Evolutionary conservation across 2,329 filamentous ascomycete species (phyloP), one percentile per base, ranked within the genome.

Genomic region (Colletotrichum eleusines): DNA sequence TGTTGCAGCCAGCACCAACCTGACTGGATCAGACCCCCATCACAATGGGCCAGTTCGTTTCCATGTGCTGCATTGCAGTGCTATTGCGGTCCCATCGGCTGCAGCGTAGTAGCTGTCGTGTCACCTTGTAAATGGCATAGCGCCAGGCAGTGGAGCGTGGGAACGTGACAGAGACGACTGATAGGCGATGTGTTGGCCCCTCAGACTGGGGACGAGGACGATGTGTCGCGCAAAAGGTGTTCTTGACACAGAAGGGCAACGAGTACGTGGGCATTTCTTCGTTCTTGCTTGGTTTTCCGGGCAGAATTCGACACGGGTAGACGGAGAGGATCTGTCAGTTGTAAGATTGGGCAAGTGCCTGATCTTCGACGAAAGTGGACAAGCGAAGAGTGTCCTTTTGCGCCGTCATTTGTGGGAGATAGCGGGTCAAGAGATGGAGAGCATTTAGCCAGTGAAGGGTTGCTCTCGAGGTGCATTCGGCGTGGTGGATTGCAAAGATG

Each of bases 211-310:
- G 42, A 14, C 33, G 69, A 53, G 31, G 28, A 23, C 28, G 35
- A 40, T 53, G 60, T 55, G 66, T 72, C 48, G 48, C 69, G 60
- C 66, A 66, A 61, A 18, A 28, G 38, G 40, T 12, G 33, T 42
- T 26, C 38, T 63, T 33, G 57, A 51, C 46, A 54, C 60, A 66
- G 57, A 42, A 59, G 33, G 54, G 33, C 16, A 16, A 46, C 33
- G 44, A 48, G 65, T 65, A 71, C 69, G 69, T 69, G 69, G 65
- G 65, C 42, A 68, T 26, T 40, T 68, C 28, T 35, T 53, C 42
- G 48, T 31, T 18, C 6, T 67, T 62, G n/a, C 63, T 44, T 20
- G 38, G 50, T 51, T 31, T 11, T 31, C 42, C 23, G 20, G 54
- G 46, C 50, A 57, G 33, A 51, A 28, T 40, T 59, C n/a, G 54